phyloP scores from a whole-genome alignment of 805 yeast genomes.

The Yarrowia deformans region DNA sequence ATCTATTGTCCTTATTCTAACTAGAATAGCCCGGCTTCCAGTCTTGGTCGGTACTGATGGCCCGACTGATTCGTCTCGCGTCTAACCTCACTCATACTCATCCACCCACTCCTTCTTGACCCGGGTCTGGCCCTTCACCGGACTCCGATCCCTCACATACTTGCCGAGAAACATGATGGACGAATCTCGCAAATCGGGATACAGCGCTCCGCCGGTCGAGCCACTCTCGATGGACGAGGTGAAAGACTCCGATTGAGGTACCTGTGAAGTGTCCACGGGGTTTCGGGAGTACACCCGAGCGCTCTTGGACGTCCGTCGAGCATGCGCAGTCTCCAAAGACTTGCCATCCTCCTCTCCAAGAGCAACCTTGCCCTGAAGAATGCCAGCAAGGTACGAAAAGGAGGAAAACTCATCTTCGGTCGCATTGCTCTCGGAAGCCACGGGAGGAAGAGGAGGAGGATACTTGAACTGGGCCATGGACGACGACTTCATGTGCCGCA shows the following conservation, averaged over 20 bases:
- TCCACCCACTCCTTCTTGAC: conserved; percentile 20
- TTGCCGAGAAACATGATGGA: conserved; percentile 49
- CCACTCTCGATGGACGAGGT: conserved; percentile 33
- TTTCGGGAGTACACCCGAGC: conserved; percentile 16
- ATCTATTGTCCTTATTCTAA: not conserved
- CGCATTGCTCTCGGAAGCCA: conserved; percentile 7
- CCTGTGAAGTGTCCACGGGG: not conserved
- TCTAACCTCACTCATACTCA: conserved; percentile 5
- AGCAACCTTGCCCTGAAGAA: conserved; percentile 34
- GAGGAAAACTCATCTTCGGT: conserved; percentile 23
- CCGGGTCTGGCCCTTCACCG: conserved; percentile 1
- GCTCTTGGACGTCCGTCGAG: conserved; percentile 7
- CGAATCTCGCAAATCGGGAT: conserved; percentile 49
- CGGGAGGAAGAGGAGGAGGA: conserved; percentile 18
- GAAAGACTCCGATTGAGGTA: conserved; percentile 10
- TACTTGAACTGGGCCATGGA: conserved; percentile 39
- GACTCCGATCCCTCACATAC: conserved; percentile 42
- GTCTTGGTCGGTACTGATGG: not conserved
- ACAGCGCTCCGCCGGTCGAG: conserved; percentile 41
- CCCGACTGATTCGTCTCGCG: too few species aligned
- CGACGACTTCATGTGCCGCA: conserved; percentile 16
- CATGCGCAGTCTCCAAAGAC: conserved; percentile 14
- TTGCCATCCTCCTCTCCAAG: conserved; percentile 32
- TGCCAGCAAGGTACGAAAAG: conserved; percentile 20
- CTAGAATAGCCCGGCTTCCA: too few species aligned